Percentiles rank a stretch among this genome's conserved stretches.
Conservation (phyloP, 192 early-diverging fungal species). For the Spinellus fusiger region DNA sequence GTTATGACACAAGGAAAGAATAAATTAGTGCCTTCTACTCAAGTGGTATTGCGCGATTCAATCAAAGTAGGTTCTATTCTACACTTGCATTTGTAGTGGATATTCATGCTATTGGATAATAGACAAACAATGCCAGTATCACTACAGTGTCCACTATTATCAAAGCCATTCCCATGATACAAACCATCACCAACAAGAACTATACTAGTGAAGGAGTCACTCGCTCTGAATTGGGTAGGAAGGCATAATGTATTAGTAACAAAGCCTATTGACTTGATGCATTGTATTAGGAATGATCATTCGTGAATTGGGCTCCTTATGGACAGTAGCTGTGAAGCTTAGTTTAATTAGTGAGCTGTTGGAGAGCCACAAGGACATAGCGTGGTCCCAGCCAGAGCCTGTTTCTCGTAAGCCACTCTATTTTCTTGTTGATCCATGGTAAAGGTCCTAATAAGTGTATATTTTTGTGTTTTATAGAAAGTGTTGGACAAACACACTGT, state of each 20-base stretch:
- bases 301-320: constrained; percentile 49
- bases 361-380: constrained; percentile 16
- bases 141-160: constrained; percentile 32
- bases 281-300: constrained; percentile 51
- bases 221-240: constrained; percentile 27
- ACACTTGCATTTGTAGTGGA: too few relatives aligned
- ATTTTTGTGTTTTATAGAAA: neutral
- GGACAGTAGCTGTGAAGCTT: constrained; percentile 46
- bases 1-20: constrained; percentile 40
- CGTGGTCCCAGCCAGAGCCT: neutral
- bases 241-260: neutral
- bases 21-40: constrained; percentile 35
- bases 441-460: too few relatives aligned
- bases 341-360: constrained; percentile 41
- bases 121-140: constrained; percentile 31
- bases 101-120: too few relatives aligned
- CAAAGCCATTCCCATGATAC: constrained; percentile 20
- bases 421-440: neutral
- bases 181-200: constrained; percentile 7
- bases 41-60: constrained; percentile 51
- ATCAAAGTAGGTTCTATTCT: neutral
- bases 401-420: neutral
- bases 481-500: constrained; percentile 1
- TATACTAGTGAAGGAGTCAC: constrained; percentile 1
- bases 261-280: constrained; percentile 11